These are phyloP conservation scores for Paramecium biaurelia DNA, from an alignment of 73 alveolate species.

Conservation along the genomic window DNA sequence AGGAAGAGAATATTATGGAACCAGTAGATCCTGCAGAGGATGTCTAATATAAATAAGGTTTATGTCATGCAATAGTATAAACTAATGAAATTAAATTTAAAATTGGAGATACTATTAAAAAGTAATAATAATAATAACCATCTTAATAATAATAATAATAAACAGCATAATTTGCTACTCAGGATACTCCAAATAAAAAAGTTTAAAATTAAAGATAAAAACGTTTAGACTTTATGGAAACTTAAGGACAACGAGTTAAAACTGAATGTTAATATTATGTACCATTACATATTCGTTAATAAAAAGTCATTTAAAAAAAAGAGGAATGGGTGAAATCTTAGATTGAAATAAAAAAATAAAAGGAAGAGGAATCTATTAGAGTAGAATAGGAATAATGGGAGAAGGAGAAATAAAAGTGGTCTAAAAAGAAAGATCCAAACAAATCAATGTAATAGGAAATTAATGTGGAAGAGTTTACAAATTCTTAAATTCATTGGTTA, in stretches of 20 bases:
- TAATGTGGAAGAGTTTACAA: neutral
- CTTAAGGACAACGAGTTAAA: neutral
- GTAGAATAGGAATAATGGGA: neutral
- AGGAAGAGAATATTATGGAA: neutral
- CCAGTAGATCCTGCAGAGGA: neutral
- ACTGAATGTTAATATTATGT: conserved; percentile 43
- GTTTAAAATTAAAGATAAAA: neutral
- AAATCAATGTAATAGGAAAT: conserved; percentile 21
- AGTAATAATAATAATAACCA: neutral
- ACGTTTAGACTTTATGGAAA: neutral
- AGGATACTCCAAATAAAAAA: conserved; percentile 20
- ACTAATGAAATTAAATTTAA: conserved; percentile 7
- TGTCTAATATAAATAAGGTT: neutral
- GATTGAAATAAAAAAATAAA: neutral
- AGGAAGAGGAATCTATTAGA: neutral
- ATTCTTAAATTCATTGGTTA: neutral
- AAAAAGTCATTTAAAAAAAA: neutral
- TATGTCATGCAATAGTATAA: neutral
- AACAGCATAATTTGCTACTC: neutral
- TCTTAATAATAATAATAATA: neutral
- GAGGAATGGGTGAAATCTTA: conserved; percentile 21
- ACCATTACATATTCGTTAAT: neutral
- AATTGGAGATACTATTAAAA: conserved; percentile 8
- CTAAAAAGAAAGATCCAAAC: neutral
- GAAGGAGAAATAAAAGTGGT: neutral